These are phyloP conservation scores for Citrus sp. DNA, from an alignment of 345 rosid genomes.

Conservation along the genomic window DNA sequence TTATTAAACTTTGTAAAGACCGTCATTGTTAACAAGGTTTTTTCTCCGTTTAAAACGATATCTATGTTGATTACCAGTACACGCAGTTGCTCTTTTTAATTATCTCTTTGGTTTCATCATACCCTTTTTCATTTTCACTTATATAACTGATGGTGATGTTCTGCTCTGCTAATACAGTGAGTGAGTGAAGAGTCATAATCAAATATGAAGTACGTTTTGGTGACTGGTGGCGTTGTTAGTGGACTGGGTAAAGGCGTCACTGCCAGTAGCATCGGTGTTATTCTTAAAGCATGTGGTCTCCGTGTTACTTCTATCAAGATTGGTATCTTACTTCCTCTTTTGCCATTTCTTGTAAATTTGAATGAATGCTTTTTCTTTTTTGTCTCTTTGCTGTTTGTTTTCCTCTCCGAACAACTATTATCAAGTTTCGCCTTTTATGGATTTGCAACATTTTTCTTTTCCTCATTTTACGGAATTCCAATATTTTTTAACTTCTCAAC, in stretches of 20 bases:
- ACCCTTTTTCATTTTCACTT: neutral
- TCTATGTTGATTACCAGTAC: constrained; percentile 3
- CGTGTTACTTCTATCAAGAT: constrained; percentile 79
- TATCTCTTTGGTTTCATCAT: constrained; percentile 20
- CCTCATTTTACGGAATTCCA: neutral
- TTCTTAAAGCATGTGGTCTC: constrained; percentile 77
- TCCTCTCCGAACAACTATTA: neutral
- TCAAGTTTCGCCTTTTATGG: no score
- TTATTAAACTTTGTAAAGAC: constrained; percentile 10
- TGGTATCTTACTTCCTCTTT: constrained; percentile 27
- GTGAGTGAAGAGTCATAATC: neutral
- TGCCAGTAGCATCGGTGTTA: constrained; percentile 80
- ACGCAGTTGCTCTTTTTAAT: neutral
- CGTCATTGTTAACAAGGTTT: constrained; percentile 27
- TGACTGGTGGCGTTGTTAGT: constrained; percentile 82
- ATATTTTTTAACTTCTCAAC: neutral
- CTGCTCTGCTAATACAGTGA: neutral
- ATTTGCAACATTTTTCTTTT: neutral
- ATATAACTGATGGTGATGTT: neutral
- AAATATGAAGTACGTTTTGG: constrained; percentile 75
- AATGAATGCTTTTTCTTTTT: neutral
- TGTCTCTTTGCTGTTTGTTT: neutral
- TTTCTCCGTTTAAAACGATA: constrained; percentile 10
- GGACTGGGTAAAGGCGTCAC: constrained; percentile 87
- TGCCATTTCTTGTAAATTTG: neutral